Base-by-base conservation (phyloP, 2,329 filamentous ascomycete genomes). In the Lasiodiplodia sp. region DNA sequence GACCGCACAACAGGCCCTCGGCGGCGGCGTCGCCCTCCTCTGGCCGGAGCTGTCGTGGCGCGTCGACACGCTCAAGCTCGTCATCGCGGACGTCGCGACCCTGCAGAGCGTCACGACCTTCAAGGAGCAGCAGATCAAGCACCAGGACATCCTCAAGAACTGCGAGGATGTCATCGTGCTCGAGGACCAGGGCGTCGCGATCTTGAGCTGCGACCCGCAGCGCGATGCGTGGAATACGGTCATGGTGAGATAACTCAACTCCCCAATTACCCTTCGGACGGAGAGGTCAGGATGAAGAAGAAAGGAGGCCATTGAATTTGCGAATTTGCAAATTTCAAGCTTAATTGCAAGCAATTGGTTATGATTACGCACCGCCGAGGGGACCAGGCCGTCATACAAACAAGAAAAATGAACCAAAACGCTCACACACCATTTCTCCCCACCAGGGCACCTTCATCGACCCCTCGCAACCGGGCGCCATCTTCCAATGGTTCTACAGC, bases 151-250 rank as follows among this genome's bases (percentile, higher is more conserved):
- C 5, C 57, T 83, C 11, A 73, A 78, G 5, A 83, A 83, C 68
- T 84, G 82, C 69, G 82, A 84, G 68, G 82, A 84, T 76, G 74
- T 80, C 37, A 68, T 81, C 6, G 37, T 83, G n/a, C 76, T 79
- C 47, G 76, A 79, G 38, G 70, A 73, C 0, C 71, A 74, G 31
- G 79, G 79, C 2, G 73, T 79, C n/a, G 80, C 80, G 8, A 73
- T 84, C 6, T 67, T 83, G 64, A 81, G 80, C 69, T 84, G 82
- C 71, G 81, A 83, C 69, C 74, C 78, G 0, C 80, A 78, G 16
- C 70, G 82, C 28, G 81, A 83, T 71, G 71, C 73, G 5, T 83
- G 81, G 81, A 83, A 84, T 64, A 82, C 81, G 0, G 81, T 83
- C 12, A 82, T 83, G 81, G 81, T 82, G 67, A 68, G 76, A 69